Conservation (phyloP, 441 rosid species). For the Arabidopsis hybrid region DNA sequence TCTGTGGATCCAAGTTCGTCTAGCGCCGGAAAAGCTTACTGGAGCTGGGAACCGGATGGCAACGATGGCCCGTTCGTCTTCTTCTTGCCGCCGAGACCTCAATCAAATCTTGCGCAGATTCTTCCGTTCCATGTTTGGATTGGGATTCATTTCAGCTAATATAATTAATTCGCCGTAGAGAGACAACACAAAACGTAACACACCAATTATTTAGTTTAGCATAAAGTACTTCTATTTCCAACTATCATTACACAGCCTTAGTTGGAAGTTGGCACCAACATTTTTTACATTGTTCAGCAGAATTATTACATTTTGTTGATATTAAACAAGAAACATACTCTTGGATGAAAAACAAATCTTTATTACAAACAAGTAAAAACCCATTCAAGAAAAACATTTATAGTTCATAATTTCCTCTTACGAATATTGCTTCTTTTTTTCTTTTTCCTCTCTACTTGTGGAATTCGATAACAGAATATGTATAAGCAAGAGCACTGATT, state of each 20-base stretch:
- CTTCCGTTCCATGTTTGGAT: neutral
- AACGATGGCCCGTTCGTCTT: neutral
- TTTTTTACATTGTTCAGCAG: neutral
- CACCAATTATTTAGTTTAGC: neutral
- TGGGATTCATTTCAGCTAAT: no score
- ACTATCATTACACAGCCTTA: neutral
- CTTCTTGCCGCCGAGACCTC: neutral
- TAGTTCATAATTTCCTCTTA: neutral
- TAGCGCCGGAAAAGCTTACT: neutral
- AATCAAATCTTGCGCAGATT: neutral
- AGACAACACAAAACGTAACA: no score
- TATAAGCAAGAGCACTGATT: conserved; percentile 26
- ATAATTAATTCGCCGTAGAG: no score
- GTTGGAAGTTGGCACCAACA: neutral
- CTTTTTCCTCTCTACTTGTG: conserved; percentile 13
- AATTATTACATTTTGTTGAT: neutral
- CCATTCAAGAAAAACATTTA: neutral
- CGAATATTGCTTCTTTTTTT: neutral
- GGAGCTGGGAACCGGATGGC: neutral
- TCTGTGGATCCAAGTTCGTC: neutral
- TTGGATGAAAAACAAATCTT: neutral
- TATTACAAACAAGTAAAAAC: neutral
- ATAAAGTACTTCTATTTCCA: neutral
- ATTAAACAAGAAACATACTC: neutral
- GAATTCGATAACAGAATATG: conserved; percentile 46